Evolutionary conservation across 176 grass and related monocot genomes (phyloP).

Genomic region (Poa pratensis): DNA sequence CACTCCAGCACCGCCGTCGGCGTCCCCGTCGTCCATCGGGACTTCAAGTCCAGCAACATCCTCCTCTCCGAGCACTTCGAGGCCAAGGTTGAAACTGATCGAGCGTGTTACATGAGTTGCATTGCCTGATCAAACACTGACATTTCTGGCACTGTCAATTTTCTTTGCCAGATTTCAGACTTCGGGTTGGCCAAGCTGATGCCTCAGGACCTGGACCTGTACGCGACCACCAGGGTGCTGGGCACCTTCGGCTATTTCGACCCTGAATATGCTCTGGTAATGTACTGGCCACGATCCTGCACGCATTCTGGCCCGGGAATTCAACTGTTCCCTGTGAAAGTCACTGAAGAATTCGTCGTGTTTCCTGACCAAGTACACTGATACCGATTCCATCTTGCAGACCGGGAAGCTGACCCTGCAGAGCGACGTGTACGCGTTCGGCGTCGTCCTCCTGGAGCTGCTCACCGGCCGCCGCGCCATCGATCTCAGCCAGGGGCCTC

Average conservation of each 20-base stretch:
- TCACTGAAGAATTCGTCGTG: not conserved
- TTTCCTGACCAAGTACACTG: not conserved
- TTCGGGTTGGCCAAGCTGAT: constrained; percentile 95
- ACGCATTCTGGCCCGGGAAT: not conserved
- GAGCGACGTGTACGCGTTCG: constrained; percentile 98
- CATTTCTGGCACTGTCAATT: not conserved
- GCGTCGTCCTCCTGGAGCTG: constrained; percentile 93
- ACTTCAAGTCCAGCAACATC: constrained; percentile 99
- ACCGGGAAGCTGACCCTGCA: constrained; percentile 94
- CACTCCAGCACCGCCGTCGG: constrained; percentile 85
- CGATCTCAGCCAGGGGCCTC: constrained; percentile 77
- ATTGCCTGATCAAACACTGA: not conserved
- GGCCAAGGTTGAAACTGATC: constrained; percentile 60
- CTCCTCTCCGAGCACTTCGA: constrained; percentile 76
- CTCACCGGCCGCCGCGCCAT: constrained; percentile 95
- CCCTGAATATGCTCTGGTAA: constrained; percentile 90
- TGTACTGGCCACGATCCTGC: not conserved
- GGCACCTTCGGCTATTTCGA: constrained; percentile 99
- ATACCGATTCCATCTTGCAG: constrained; percentile 25
- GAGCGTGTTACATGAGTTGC: not conserved
- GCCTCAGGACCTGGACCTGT: constrained; percentile 82
- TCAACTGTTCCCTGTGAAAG: not conserved
- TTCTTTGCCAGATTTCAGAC: constrained; percentile 75
- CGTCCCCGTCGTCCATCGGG: constrained; percentile 88
- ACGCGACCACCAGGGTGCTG: constrained; percentile 80